Evolutionary conservation across 257 asterid genomes (phyloP).

Genomic region (Mitragyna speciosa): DNA sequence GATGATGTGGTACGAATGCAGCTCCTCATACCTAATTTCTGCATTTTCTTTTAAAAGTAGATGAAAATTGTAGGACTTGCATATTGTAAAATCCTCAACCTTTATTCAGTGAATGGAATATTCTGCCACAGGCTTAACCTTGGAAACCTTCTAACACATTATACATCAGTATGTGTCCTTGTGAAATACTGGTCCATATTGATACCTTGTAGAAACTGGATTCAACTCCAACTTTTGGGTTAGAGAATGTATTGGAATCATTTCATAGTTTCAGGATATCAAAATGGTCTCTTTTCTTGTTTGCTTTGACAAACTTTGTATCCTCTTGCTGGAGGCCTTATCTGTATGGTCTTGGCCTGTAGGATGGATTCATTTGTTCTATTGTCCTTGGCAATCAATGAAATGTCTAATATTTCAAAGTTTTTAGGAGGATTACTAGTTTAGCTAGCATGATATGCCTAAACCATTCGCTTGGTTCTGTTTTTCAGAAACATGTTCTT

Average conservation of each 20-base stretch:
- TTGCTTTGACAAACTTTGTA: neutral
- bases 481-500: too few species aligned
- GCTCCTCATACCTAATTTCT: neutral
- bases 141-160: neutral
- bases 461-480: too few species aligned
- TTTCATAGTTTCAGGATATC: neutral
- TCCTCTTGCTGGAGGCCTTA: neutral
- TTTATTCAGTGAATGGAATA: neutral
- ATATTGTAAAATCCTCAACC: too few species aligned
- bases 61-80: neutral
- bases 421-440: neutral
- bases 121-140: neutral
- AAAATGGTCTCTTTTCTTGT: too few species aligned
- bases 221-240: neutral
- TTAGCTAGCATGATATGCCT: neutral
- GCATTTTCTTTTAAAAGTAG: neutral
- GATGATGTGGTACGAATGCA: slow-evolving; percentile 79
- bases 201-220: neutral
- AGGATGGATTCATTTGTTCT: neutral
- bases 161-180: neutral
- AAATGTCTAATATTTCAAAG: neutral
- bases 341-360: too few species aligned
- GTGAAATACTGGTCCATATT: neutral
- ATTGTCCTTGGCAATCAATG: neutral
- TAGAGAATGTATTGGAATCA: neutral